Evolutionary conservation across 2,329 filamentous ascomycete species (phyloP), one percentile per base, ranked within the genome.

Genomic region (Orbilia brochopaga): DNA sequence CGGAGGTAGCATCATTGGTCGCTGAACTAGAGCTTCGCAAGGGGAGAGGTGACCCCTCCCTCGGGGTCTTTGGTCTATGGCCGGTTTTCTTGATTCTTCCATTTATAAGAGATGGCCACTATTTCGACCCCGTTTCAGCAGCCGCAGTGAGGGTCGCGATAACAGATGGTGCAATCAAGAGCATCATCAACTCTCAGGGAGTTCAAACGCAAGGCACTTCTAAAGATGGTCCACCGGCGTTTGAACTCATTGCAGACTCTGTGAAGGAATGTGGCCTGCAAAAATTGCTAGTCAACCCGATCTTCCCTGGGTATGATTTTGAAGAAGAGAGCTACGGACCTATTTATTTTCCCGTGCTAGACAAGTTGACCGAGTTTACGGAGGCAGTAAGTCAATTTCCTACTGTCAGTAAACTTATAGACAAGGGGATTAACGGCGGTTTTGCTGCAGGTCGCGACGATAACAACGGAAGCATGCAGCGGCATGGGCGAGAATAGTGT

Each of bases 301-400:
- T 61, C n/a, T 69, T 69, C 17, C 64, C 64, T 1, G 11, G 17
- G 2, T 37, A 56, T 2, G 56, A 69, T 7, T 69, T 69, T 17
- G 35, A 21, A 13, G 64, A 69, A 21, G 42, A 40, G 7, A n/a
- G 13, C 8, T 56, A 61, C 30, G 64, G 64, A 19, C 6, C 8
- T 6, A 13, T 56, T 19, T 69, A 69, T 30, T 44, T 69, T 1
- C 64, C 56, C 7, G 11, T 52, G 10, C 35, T 54, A 0, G 27
- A 40, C 8, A 17, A 69, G 7, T 56, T 69, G 11, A 24, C 44
- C 1, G 56, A 32, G 0, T 61, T 69, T 13, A 27, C 64, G 6
- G 51, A 24, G 17, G 24, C 56, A 0, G 64, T 69, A 56, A 52
- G 64, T 52, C 6, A 5, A 13, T 32, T 32, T 8, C 27, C 8